Percentiles rank a stretch among this genome's conserved stretches.
Evolutionary conservation across 2,329 filamentous ascomycete genomes (phyloP).

Genomic region (Diaporthe citri): DNA sequence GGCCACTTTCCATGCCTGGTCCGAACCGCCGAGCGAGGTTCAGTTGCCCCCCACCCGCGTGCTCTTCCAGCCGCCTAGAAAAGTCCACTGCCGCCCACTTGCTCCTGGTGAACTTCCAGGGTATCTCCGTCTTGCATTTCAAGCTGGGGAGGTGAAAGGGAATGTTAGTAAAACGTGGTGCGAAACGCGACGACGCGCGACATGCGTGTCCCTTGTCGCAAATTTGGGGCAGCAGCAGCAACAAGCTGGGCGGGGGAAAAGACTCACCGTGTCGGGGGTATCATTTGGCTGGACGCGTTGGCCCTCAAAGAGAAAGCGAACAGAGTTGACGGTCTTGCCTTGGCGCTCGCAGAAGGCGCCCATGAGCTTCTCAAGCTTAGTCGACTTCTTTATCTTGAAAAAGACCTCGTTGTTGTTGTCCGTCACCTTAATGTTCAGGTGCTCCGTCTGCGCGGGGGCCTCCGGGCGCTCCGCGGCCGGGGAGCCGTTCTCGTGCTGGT

Average conservation of each 20-base stretch:
- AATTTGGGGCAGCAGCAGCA: neutral
- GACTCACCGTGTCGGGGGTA: constrained; percentile 88
- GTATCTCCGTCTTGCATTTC: constrained; percentile 98
- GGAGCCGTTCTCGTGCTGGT: constrained; percentile 64
- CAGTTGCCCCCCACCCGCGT: constrained; percentile 6
- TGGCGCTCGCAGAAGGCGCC: constrained; percentile 97
- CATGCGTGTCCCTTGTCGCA: neutral
- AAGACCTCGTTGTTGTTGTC: constrained; percentile 99
- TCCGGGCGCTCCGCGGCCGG: constrained; percentile 56
- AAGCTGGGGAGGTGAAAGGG: constrained; percentile 67
- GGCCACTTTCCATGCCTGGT: constrained; percentile 23
- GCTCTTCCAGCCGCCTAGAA: constrained; percentile 14
- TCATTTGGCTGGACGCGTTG: constrained; percentile 89
- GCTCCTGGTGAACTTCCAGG: constrained; percentile 97
- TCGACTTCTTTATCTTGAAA: constrained; percentile 99
- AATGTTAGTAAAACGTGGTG: neutral
- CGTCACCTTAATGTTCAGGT: constrained; percentile 99
- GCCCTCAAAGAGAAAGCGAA: constrained; percentile 97
- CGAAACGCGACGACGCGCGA: neutral
- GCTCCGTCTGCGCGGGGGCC: constrained; percentile 72
- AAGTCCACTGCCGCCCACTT: constrained; percentile 80
- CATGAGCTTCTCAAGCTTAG: constrained; percentile 97
- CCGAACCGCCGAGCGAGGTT: constrained; percentile 1
- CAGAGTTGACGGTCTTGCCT: constrained; percentile 85
- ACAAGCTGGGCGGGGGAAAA: neutral